Conservation (phyloP, 1,284 basidiomycete species). For the Austroboletus novae-zelandiae region DNA sequence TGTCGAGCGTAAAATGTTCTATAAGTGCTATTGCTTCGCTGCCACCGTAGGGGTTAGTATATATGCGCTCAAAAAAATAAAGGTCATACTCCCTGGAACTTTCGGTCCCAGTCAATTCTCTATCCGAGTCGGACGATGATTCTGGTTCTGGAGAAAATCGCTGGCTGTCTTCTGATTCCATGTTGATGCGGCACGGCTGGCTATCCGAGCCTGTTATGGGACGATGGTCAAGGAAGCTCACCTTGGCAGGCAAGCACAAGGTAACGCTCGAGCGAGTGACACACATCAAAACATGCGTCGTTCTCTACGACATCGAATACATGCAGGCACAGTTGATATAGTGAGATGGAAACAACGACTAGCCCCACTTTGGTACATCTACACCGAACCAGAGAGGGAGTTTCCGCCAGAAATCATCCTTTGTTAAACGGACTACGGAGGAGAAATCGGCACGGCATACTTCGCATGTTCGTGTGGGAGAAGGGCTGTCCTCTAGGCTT, state of each 20-base stretch:
- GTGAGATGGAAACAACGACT: constrained; percentile 15
- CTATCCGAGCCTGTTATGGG: too few species aligned
- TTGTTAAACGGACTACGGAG: constrained; percentile 49
- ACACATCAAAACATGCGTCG: not conserved
- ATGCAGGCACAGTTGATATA: constrained; percentile 10
- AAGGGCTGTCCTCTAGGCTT: constrained; percentile 39
- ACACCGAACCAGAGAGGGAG: constrained; percentile 67
- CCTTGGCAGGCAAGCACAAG: not conserved
- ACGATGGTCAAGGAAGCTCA: not conserved
- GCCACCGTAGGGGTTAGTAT: constrained; percentile 10
- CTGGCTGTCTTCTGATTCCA: not conserved
- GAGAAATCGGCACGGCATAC: constrained; percentile 60
- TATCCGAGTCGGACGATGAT: not conserved
- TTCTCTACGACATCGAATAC: constrained; percentile 3
- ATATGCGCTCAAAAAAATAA: constrained; percentile 15
- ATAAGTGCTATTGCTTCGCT: constrained; percentile 35
- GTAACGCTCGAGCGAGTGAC: not conserved
- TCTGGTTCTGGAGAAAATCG: not conserved
- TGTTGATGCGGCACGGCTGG: not conserved
- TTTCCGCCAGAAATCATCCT: constrained; percentile 62
- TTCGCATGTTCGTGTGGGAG: constrained; percentile 59
- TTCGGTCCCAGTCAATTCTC: not conserved
- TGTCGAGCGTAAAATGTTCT: constrained; percentile 51
- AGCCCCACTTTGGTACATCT: constrained; percentile 50
- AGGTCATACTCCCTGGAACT: constrained; percentile 8